A percentile compares a stretch with the other conserved stretches of the same genome.
Conservation (phyloP, 257 asterid species). For the Lavandula angustifolia region DNA sequence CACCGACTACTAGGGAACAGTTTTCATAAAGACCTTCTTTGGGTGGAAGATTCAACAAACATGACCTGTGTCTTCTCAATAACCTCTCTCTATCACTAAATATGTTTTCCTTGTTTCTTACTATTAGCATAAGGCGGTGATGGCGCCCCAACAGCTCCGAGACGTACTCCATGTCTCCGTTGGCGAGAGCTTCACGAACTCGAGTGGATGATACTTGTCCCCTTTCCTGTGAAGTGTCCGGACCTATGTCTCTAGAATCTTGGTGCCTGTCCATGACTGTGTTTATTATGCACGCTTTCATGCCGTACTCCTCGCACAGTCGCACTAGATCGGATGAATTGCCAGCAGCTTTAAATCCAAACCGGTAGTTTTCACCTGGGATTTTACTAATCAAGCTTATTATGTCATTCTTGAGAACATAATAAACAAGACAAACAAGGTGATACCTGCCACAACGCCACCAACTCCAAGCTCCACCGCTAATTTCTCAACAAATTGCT, state of each 20-base stretch:
- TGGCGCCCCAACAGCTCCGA: slow-evolving; percentile 82
- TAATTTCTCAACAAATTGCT: slow-evolving; percentile 80
- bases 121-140: slow-evolving; percentile 62
- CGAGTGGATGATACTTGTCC: slow-evolving; percentile 98
- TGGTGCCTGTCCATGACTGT: slow-evolving; percentile 84
- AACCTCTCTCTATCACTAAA: slow-evolving; percentile 43
- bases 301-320: slow-evolving; percentile 66
- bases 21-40: slow-evolving; percentile 69
- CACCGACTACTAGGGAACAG: slow-evolving; percentile 60
- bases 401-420: background rate
- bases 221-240: slow-evolving; percentile 54
- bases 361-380: slow-evolving; percentile 88
- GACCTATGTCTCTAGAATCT: slow-evolving; percentile 29
- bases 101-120: slow-evolving; percentile 38
- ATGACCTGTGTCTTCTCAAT: slow-evolving; percentile 56
- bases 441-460: slow-evolving; percentile 92
- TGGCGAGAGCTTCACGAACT: slow-evolving; percentile 78
- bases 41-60: slow-evolving; percentile 88
- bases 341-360: slow-evolving; percentile 88
- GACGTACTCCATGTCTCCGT: slow-evolving; percentile 80
- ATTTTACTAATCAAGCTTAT: slow-evolving; percentile 17
- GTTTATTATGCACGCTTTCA: slow-evolving; percentile 67
- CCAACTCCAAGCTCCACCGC: slow-evolving; percentile 73
- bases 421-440: slow-evolving; percentile 13
- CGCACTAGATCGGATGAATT: slow-evolving; percentile 67